Percentiles rank a stretch among this genome's conserved stretches.
phyloP scores from a whole-genome alignment of 192 early-diverging fungal species.

The Backusella luteola region DNA sequence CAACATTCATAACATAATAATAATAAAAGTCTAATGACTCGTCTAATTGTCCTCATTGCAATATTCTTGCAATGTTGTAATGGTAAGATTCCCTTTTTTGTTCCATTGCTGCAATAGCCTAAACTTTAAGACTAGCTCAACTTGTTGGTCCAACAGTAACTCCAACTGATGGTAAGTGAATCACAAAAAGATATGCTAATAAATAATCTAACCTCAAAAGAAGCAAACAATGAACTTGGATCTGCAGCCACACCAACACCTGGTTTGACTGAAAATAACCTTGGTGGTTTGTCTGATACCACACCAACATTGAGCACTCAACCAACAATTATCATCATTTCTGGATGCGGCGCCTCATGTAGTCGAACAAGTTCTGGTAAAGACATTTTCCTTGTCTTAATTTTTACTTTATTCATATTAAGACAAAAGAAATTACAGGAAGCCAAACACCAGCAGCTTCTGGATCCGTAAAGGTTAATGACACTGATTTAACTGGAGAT shows the following conservation, averaged over 20 bases:
- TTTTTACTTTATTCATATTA: neutral
- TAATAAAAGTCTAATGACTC: conserved; percentile 5
- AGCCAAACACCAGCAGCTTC: neutral
- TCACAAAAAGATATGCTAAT: neutral
- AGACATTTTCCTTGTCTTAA: neutral
- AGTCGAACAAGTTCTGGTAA: neutral
- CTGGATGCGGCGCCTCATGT: neutral
- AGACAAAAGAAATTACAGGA: neutral
- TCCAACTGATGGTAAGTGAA: neutral
- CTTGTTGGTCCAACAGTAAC: neutral
- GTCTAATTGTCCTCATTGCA: conserved; percentile 1
- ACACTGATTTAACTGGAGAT: neutral
- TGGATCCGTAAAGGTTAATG: neutral
- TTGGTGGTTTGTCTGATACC: neutral
- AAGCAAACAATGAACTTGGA: neutral
- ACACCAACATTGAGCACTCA: neutral
- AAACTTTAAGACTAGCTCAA: neutral
- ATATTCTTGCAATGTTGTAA: neutral
- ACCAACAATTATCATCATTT: neutral
- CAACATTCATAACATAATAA: neutral
- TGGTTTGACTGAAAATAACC: neutral
- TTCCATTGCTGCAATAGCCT: neutral
- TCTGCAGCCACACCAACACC: neutral
- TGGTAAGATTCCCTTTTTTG: neutral
- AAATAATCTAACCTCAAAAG: neutral